These are phyloP conservation scores for Botrytis fabae DNA, from an alignment of 2,329 filamentous ascomycete genomes.

Conservation along the genomic window DNA sequence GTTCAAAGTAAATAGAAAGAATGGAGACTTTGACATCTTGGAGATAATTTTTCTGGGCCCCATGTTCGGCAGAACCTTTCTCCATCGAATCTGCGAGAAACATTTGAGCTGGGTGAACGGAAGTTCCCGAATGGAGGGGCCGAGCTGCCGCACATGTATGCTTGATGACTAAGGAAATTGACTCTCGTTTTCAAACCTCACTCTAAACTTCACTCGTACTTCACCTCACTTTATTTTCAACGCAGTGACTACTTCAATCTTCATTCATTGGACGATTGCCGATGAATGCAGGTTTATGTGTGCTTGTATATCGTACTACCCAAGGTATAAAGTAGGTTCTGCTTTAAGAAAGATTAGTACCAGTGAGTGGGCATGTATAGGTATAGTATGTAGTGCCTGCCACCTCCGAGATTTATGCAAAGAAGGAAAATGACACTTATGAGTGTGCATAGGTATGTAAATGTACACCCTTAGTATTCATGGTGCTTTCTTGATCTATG, in stretches of 20 bases:
- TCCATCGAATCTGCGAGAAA: constrained; percentile 21
- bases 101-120: constrained; percentile 2
- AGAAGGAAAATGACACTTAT: background rate
- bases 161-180: background rate
- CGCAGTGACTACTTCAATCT: background rate
- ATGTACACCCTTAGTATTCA: background rate
- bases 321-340: background rate
- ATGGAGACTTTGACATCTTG: constrained; percentile 14
- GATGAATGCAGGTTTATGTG: background rate
- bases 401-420: background rate
- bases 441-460: background rate
- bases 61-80: constrained; percentile 17
- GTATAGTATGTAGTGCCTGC: background rate
- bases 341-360: background rate
- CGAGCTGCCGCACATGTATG: background rate
- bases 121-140: constrained; percentile 17
- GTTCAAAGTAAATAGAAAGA: constrained; percentile 14
- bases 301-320: background rate
- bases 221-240: background rate
- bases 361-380: background rate
- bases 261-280: background rate
- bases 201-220: background rate
- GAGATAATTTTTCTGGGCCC: constrained; percentile 22
- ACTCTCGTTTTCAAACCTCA: background rate
- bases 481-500: background rate